Conservation (phyloP, 371 early-diverging fungal species). For the Cokeromyces recurvatus region DNA sequence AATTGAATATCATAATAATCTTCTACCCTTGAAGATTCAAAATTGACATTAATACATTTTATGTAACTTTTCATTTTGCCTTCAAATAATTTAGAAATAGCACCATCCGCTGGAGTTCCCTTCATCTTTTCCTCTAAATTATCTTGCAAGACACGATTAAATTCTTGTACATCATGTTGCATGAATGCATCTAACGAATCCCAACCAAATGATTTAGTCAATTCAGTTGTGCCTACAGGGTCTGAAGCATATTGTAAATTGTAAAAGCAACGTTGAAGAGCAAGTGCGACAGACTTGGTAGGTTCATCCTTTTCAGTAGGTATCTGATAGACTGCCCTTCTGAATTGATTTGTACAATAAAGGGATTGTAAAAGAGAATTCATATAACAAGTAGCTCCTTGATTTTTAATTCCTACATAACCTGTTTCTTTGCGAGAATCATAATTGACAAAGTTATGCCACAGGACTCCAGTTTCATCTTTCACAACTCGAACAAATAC, state of each 20-base stretch:
- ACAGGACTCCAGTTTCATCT: conserved; percentile 90
- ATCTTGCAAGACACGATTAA: conserved; percentile 95
- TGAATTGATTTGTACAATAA: conserved; percentile 94
- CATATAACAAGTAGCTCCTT: conserved; percentile 99
- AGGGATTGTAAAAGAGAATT: conserved; percentile 98
- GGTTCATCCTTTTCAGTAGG: conserved; percentile 89
- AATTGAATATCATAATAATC: conserved; percentile 81
- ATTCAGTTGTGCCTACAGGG: conserved; percentile 86
- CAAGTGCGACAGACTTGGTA: conserved; percentile 77
- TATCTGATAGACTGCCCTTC: conserved; percentile 86
- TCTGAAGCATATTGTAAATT: conserved; percentile 67
- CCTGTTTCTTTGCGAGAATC: conserved; percentile 91
- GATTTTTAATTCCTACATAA: conserved; percentile 94
- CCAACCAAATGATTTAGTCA: conserved; percentile 98
- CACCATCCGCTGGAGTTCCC: conserved; percentile 86
- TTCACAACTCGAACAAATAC: conserved; percentile 78
- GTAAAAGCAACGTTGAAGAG: conserved; percentile 96
- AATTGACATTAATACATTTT: conserved; percentile 91
- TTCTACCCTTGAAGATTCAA: conserved; percentile 90
- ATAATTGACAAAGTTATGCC: conserved; percentile 63
- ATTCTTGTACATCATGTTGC: conserved; percentile 98
- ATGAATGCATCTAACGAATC: conserved; percentile 89
- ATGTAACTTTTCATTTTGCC: conserved; percentile 96
- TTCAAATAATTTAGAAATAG: conserved; percentile 84
- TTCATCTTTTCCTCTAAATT: conserved; percentile 92